phyloP scores from a whole-genome alignment of 306 rosid species.

The Fragaria iinumae region DNA sequence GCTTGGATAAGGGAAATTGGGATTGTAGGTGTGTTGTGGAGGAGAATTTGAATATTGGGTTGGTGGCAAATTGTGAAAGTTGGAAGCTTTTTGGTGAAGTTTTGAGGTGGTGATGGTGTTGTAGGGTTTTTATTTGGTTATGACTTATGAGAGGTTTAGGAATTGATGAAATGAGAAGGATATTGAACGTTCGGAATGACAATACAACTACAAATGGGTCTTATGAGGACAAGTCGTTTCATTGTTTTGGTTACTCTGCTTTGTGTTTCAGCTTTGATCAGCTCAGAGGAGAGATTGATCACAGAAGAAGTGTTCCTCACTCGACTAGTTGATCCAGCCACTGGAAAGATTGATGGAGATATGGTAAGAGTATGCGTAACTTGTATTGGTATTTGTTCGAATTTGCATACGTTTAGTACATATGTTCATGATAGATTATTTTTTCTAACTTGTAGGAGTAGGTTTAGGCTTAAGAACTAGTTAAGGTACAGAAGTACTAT shows the following conservation, averaged over 20 bases:
- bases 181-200: slow-evolving; percentile 42
- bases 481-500: not conserved
- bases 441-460: not conserved
- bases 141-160: slow-evolving; percentile 35
- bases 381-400: not conserved
- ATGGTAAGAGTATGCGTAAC: slow-evolving; percentile 50
- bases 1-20: slow-evolving; percentile 11
- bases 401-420: not conserved
- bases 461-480: not conserved
- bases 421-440: not conserved
- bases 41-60: slow-evolving; percentile 30
- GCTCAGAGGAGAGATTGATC: slow-evolving; percentile 40
- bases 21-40: slow-evolving; percentile 7
- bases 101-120: slow-evolving; percentile 34
- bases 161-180: slow-evolving; percentile 52
- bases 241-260: slow-evolving; percentile 50
- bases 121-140: slow-evolving; percentile 31
- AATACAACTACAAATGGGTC: slow-evolving; percentile 48
- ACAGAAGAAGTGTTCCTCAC: slow-evolving; percentile 42
- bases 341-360: slow-evolving; percentile 49
- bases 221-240: slow-evolving; percentile 48
- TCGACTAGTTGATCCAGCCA: slow-evolving; percentile 55
- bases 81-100: slow-evolving; percentile 24
- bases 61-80: slow-evolving; percentile 26
- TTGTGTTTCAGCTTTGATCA: slow-evolving; percentile 31